Conservation (phyloP, 257 asterid species). For the Rehmannia glutinosa region DNA sequence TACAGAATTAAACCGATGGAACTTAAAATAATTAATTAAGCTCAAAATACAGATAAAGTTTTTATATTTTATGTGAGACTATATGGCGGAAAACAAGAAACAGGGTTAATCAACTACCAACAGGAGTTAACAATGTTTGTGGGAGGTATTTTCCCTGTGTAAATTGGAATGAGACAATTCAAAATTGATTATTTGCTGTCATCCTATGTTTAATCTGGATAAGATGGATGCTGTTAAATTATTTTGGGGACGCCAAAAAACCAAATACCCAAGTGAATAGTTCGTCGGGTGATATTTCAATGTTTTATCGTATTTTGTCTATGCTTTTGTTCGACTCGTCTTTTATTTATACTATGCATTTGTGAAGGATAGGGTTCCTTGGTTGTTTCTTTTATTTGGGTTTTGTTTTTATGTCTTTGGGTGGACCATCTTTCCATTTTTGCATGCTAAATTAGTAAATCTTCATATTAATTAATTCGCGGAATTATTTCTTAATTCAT, state of each 20-base stretch:
- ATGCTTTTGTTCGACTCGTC: background rate
- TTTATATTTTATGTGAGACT: background rate
- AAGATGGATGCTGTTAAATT: background rate
- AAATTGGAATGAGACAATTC: slow-evolving; percentile 30
- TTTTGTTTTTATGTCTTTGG: too few species aligned
- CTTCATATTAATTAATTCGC: too few species aligned
- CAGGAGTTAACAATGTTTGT: slow-evolving; percentile 2
- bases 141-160: slow-evolving; percentile 20
- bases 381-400: background rate
- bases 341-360: too few species aligned
- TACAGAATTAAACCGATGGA: too few species aligned
- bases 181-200: slow-evolving; percentile 20
- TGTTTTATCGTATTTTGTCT: slow-evolving; percentile 6
- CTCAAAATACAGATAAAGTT: too few species aligned
- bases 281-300: slow-evolving; percentile 3
- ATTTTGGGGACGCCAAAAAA: slow-evolving; percentile 11
- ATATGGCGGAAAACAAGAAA: background rate
- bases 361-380: too few species aligned
- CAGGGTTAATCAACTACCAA: background rate
- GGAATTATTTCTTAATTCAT: too few species aligned
- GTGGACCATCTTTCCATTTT: too few species aligned
- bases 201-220: slow-evolving; percentile 2
- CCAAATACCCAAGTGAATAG: slow-evolving; percentile 16
- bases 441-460: too few species aligned
- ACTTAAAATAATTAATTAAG: background rate